Conservation (phyloP, 805 yeast species). For the Hanseniaspora clermontiae region DNA sequence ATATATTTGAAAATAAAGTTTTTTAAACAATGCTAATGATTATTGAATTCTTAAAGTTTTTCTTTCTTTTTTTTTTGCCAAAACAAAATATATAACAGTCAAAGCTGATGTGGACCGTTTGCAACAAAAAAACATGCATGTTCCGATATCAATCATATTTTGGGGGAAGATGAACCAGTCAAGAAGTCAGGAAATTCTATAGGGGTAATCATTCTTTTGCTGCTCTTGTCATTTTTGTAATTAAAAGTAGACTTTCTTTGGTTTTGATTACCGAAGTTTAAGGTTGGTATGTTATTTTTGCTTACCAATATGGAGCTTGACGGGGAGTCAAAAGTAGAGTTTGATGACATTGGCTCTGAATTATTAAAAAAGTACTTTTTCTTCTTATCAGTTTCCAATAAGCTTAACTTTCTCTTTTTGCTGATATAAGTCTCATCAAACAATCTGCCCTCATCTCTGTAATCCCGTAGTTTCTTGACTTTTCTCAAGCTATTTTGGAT, state of each 20-base stretch:
- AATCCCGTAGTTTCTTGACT: conserved; percentile 14
- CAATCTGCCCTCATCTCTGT: conserved; percentile 13
- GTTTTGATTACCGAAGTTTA: background rate
- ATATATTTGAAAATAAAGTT: too few relatives aligned
- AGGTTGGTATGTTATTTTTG: background rate
- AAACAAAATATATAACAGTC: too few relatives aligned
- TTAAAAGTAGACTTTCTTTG: conserved; percentile 11
- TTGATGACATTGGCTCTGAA: background rate
- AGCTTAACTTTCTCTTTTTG: conserved; percentile 18
- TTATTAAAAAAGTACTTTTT: background rate
- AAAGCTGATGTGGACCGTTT: background rate
- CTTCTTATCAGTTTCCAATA: conserved; percentile 18
- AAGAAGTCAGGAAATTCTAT: background rate
- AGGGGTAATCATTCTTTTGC: background rate
- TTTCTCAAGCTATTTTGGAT: conserved; percentile 15
- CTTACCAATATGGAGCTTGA: background rate
- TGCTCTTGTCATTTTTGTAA: background rate
- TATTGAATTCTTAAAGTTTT: too few relatives aligned
- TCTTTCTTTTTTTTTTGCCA: too few relatives aligned
- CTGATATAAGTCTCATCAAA: conserved; percentile 17
- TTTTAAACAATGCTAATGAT: too few relatives aligned
- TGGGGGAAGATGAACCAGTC: background rate
- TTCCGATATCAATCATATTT: background rate
- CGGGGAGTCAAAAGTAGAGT: conserved; percentile 11
- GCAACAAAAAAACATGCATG: background rate